Evolutionary conservation across 768 basidiomycete species (phyloP).

Genomic region (Podaxis sp.): DNA sequence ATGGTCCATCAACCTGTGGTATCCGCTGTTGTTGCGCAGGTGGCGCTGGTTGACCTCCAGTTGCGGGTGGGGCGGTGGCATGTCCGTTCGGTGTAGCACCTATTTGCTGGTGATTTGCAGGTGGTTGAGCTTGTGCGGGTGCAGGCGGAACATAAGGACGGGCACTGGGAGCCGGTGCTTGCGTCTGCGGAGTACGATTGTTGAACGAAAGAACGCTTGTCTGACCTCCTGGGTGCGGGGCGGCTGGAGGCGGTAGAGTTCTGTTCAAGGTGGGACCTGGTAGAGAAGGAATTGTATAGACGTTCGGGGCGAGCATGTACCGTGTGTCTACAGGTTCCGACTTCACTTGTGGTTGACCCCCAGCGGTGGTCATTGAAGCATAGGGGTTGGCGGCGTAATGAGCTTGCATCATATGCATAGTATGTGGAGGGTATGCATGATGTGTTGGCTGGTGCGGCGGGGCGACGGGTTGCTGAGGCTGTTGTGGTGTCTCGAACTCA

Average conservation of each 20-base stretch:
- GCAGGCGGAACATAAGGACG: slow-evolving; percentile 16
- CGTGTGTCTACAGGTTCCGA: slow-evolving; percentile 70
- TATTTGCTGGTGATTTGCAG: slow-evolving; percentile 2
- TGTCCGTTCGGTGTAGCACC: slow-evolving; percentile 15
- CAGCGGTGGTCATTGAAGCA: slow-evolving; percentile 37
- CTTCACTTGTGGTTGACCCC: slow-evolving; percentile 54
- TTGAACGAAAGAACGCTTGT: slow-evolving; percentile 58
- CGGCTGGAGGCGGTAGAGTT: slow-evolving; percentile 39
- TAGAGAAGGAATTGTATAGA: slow-evolving; percentile 52
- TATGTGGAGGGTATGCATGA: slow-evolving; percentile 57
- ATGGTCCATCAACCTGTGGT: slow-evolving; percentile 82
- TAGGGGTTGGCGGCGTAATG: slow-evolving; percentile 61
- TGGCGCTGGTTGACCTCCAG: slow-evolving; percentile 16
- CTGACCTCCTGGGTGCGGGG: slow-evolving; percentile 56
- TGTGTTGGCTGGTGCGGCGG: slow-evolving; percentile 47
- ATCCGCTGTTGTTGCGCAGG: slow-evolving; percentile 41
- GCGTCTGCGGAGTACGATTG: slow-evolving; percentile 27
- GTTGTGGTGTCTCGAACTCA: slow-evolving; percentile 70
- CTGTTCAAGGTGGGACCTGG: slow-evolving; percentile 63
- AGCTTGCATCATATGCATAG: slow-evolving; percentile 54
- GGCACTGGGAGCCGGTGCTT: slow-evolving; percentile 12
- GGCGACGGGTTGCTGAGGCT: slow-evolving; percentile 32
- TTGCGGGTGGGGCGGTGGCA: slow-evolving; percentile 14
- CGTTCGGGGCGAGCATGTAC: slow-evolving; percentile 49
- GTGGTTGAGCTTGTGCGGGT: not conserved